Base-by-base conservation (phyloP, 129 eudicot genomes). In the Calendula officinalis region DNA sequence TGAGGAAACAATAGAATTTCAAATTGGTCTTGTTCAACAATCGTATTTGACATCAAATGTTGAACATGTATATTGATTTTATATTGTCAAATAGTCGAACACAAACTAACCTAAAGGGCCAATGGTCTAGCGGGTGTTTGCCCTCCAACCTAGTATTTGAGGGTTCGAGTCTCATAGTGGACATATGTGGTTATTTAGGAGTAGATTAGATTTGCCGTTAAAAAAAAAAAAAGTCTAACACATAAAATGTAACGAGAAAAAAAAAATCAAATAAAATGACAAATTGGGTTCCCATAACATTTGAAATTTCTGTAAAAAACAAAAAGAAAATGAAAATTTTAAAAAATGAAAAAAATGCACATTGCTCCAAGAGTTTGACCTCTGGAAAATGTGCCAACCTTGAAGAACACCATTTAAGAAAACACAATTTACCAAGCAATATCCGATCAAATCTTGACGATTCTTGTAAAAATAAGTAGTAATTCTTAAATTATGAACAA, bases 301-400 rank as follows among this genome's bases (percentile, higher is more conserved):
- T 46, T 5, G 6, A 45, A 69, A 33, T 45, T 56, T 44, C 14
- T 44, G 37, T 14, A 1, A 50, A 50, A 4, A 35, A 37, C 9
- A 22, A 22, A 7, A 37, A 48, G 36, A 49, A 49, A 5, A 35
- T 49, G 11, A 49, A 65, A 8, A 49, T 65, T 49, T 10, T 50
- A 14, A 7, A 47, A 60, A 16, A 22, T 5, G 35, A 8, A 4
- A 55, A 64, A 64, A 55, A 17, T 56, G 61, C 78, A 73, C 59
- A 64, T 22, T 56, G 61, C 65, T 65, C 60, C 5, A 73, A 36
- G 45, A 57, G 67, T 73, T 72, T 73, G 60, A 73, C 78, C 72
- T 65, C 47, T 73, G 78, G 66, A 73, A 73, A 73, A 47, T 65
- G 72, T 65, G 78, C 72, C 78, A 73, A 66, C 72, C 38, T 56